phyloP scores from a whole-genome alignment of 148 eudicot species.

The Chenopodium album region DNA sequence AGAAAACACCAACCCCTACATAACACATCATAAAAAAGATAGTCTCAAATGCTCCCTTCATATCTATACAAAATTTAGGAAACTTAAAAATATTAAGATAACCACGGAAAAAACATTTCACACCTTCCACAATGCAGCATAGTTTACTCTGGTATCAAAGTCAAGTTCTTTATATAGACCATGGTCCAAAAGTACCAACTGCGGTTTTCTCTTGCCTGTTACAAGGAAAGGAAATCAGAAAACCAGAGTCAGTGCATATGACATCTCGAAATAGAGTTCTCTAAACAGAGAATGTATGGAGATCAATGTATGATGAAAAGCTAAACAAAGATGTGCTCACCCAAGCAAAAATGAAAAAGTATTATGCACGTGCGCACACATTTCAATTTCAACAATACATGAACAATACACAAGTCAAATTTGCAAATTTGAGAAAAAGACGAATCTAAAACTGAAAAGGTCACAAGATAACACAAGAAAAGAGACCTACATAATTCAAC shows the following conservation, averaged over 20 bases:
- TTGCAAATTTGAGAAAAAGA: background rate
- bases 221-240: constrained; percentile 10
- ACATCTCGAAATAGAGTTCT: background rate
- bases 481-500: background rate
- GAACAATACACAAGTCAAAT: background rate
- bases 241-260: background rate
- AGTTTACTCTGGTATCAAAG: constrained; percentile 61
- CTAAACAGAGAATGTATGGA: background rate
- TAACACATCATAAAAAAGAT: constrained; percentile 19
- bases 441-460: background rate
- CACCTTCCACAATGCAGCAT: constrained; percentile 98
- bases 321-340: background rate
- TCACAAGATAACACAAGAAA: background rate
- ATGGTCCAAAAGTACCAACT: constrained; percentile 88
- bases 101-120: constrained; percentile 7
- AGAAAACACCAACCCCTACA: constrained; percentile 83
- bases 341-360: background rate
- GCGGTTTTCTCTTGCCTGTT: constrained; percentile 82
- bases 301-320: constrained; percentile 7
- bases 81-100: background rate
- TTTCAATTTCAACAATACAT: background rate
- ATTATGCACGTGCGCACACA: background rate
- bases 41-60: background rate
- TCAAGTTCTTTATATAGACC: constrained; percentile 96
- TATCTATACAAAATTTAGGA: background rate